Evolutionary conservation across 345 rosid genomes (phyloP).

Genomic region (Rubroshorea leprosula): DNA sequence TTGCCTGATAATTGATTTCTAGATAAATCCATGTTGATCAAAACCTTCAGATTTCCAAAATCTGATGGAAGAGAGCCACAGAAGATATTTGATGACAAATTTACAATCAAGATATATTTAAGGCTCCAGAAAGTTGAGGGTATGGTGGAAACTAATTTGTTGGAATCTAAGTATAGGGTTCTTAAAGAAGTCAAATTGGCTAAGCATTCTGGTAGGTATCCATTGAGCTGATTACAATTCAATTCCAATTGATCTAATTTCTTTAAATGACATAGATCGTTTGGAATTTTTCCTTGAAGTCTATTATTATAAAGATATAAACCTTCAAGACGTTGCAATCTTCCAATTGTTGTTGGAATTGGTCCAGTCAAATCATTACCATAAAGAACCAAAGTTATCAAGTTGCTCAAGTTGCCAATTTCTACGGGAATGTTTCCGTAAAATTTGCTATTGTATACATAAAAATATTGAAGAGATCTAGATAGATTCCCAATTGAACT

Average conservation of each 20-base stretch:
- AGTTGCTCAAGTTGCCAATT: constrained; percentile 10
- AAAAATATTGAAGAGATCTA: background rate
- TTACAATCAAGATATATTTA: constrained; percentile 1
- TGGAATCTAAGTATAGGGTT: background rate
- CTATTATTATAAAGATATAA: background rate
- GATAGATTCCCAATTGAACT: constrained; percentile 14
- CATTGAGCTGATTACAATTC: background rate
- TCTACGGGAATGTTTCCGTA: constrained; percentile 15
- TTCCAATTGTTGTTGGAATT: constrained; percentile 14
- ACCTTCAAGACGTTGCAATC: constrained; percentile 3
- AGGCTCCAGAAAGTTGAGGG: constrained; percentile 19
- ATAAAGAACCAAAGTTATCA: background rate
- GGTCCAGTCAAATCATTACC: constrained; percentile 4
- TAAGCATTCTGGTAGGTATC: constrained; percentile 5
- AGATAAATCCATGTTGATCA: constrained; percentile 14
- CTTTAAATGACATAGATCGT: constrained; percentile 6
- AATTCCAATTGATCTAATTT: background rate
- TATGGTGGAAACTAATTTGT: constrained; percentile 9
- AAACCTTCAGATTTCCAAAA: constrained; percentile 18
- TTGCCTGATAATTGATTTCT: constrained; percentile 10
- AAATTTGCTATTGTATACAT: background rate
- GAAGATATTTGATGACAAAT: constrained; percentile 20
- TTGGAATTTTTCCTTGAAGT: constrained; percentile 3
- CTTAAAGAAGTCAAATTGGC: constrained; percentile 5
- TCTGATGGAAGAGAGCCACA: constrained; percentile 5